Evolutionary conservation across 495 filamentous ascomycete species (phyloP), one percentile per base, ranked within the genome.

Genomic region (Wilcoxina mikolae): DNA sequence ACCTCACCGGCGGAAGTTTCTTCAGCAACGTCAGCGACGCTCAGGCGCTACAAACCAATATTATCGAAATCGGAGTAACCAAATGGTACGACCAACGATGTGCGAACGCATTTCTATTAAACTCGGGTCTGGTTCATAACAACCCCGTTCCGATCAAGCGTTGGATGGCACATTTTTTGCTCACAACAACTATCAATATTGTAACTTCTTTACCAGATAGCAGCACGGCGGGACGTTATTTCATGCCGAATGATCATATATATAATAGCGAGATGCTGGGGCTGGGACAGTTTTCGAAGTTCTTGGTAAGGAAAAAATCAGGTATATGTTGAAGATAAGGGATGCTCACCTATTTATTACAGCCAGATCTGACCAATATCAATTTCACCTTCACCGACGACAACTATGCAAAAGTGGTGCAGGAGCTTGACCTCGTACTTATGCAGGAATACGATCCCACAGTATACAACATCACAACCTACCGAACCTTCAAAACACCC

Each of bases 131-230:
- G 31, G 9, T n/a, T 23, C 42, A 23, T n/a, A 15, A 9, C 11
- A 44, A 53, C 12, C 53, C 53, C 5, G 9, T 39, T 9, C 50
- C 50, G 15, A 22, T 55, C 5, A 23, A 54, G 11, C 9, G 53
- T 22, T 55, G 53, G 53, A 55, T 55, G 53, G 44, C 53, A 4
- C 53, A 55, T 55, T 7, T 54, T 12, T 26, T 55, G 18, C 53
- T 55, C 18, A 55, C 53, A 24, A 55, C 53, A 22, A 55, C 53
- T 18, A 35, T 53, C 44, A 55, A 55, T 26, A 54, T 55, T 25
- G 46, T 5, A 9, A 24, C 53, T 38, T 38, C 31, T n/a, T n/a
- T n/a, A n/a, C n/a, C n/a, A n/a, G n/a, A n/a, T n/a, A n/a, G n/a
- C n/a, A n/a, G n/a, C n/a, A n/a, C n/a, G n/a, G n/a, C n/a, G n/a